A percentile compares a stretch with the other conserved stretches of the same genome.
phyloP scores from a whole-genome alignment of 495 filamentous ascomycete species.

The Lasiosphaeria hispida region DNA sequence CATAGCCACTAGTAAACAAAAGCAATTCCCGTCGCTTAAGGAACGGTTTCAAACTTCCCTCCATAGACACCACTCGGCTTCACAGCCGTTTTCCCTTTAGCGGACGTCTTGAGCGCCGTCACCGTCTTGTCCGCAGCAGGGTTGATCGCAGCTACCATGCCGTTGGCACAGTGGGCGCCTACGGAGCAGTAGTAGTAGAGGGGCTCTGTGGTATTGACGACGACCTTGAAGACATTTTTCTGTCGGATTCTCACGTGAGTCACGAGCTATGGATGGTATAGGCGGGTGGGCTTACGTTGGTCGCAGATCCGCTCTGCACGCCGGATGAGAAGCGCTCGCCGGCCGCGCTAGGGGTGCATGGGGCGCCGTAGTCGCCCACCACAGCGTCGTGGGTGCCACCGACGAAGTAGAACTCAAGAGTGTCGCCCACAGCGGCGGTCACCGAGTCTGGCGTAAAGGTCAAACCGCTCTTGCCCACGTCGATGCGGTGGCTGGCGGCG shows the following conservation, averaged over 20 bases:
- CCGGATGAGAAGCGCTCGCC: slow-evolving; percentile 31
- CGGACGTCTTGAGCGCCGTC: not conserved
- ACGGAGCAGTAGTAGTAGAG: slow-evolving; percentile 52
- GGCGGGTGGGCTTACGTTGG: not conserved
- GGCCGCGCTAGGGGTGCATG: slow-evolving; percentile 44
- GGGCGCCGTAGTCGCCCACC: slow-evolving; percentile 45
- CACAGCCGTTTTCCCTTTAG: slow-evolving; percentile 1
- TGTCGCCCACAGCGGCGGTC: slow-evolving; percentile 47
- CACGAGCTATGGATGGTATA: not conserved
- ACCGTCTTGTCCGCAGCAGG: slow-evolving; percentile 7
- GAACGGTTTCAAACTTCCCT: not conserved
- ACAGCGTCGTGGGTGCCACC: slow-evolving; percentile 55
- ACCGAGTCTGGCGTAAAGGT: slow-evolving; percentile 48
- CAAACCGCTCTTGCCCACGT: slow-evolving; percentile 41
- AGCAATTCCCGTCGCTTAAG: not conserved
- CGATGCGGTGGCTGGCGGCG: slow-evolving; percentile 38
- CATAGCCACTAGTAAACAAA: no score
- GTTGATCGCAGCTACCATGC: slow-evolving; percentile 56
- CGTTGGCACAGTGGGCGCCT: slow-evolving; percentile 47
- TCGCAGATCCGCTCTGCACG: slow-evolving; percentile 14
- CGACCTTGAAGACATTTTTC: slow-evolving; percentile 29
- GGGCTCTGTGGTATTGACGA: slow-evolving; percentile 50
- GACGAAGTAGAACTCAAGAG: slow-evolving; percentile 54
- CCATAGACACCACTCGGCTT: slow-evolving; percentile 5
- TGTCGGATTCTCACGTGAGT: not conserved